Base-by-base conservation (phyloP, 2,329 filamentous ascomycete genomes). In the Geosmithia putterillii region DNA sequence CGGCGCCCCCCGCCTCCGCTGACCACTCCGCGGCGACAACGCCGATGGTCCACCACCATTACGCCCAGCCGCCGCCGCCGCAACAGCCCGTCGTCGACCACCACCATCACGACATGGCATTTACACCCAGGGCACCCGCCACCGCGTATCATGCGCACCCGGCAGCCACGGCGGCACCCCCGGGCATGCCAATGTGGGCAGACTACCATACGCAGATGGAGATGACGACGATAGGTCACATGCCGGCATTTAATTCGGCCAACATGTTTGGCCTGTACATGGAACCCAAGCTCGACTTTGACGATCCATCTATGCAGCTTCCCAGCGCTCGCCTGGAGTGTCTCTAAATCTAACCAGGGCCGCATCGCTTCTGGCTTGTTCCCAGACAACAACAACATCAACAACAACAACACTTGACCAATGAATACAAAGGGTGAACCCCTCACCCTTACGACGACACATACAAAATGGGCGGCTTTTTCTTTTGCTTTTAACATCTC, bases 131-230 rank as follows among this genome's bases (percentile, higher is more conserved):
- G 28, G 6, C 28, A 32, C 15, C 10, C 28, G 15, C 28, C 28
- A 32, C 28, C 10, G 28, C 15, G 6, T 32, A 32, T 14, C 28
- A 32, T 25, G 23, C 23, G 23, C 28, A 32, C 10, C 10, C 28
- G 4, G 28, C 28, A 32, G 3, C 28, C 10, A 32, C 28, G 6
- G 23, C 23, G 7, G 23, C 23, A 25, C 23, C 23, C 4, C 10
- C 10, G 3, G 28, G 10, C 5, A 32, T 32, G 28, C 28, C 28
- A 3, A 19, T 19, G 18, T 39, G 37, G 37, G 19, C 37, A 4
- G 64, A 69, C 25, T 79, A 77, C 51, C 73, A 79, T 51, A 53
- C 71, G 10, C 74, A 73, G 0, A 69, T 75, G n/a, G 74, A 74
- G 53, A 71, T 78, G 38, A 58, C 70, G 38, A 71, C 68, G 40